Evolutionary conservation across 164 flowering plant species (phyloP), one percentile per base, ranked within the genome.

Genomic region (Stephania japonica): DNA sequence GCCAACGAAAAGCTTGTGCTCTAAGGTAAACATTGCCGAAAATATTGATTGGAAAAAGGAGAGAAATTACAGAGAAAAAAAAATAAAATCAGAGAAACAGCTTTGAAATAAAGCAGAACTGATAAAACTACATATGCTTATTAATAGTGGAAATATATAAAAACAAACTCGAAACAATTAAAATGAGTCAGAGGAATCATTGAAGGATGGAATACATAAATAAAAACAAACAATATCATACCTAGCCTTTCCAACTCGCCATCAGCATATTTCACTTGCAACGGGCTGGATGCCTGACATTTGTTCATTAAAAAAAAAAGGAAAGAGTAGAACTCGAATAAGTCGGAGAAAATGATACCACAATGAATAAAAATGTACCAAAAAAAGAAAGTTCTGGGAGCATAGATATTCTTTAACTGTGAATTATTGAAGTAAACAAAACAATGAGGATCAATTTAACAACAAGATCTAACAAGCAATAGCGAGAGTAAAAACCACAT

Each of bases 221-320:
- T 5, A 77, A 78, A 68, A 71, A 24, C 67, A 21, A 69, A 72
- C 41, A 75, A 47, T 43, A 16, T 43, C 75, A 75, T 70, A 95
- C 99, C 99, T 88, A 96, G 85, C 76, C 98, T 89, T 87, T 96
- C 99, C 89, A 96, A 79, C 86, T 96, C 98, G 75, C 99, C 99
- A 84, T 96, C 97, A 75, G 99, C 99, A 86, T 96, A 96, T 83
- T 96, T 96, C 87, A 96, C 99, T 93, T 96, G 99, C 87, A 96
- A 83, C 6, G 97, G 99, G 78, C 97, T 91, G 78, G 97, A 87
- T 73, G 98, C 98, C 99, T 96, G 92, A 73, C 84, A 61, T 68
- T 11, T 32, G 69, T 3, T 3, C 43, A 67, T 32, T 67, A 27
- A 41, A 12, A 67, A 19, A 67, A 10, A 19, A 67, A 67, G 18